These are phyloP conservation scores for Gentiana straminea DNA, from an alignment of 257 asterid genomes.

Conservation along the genomic window DNA sequence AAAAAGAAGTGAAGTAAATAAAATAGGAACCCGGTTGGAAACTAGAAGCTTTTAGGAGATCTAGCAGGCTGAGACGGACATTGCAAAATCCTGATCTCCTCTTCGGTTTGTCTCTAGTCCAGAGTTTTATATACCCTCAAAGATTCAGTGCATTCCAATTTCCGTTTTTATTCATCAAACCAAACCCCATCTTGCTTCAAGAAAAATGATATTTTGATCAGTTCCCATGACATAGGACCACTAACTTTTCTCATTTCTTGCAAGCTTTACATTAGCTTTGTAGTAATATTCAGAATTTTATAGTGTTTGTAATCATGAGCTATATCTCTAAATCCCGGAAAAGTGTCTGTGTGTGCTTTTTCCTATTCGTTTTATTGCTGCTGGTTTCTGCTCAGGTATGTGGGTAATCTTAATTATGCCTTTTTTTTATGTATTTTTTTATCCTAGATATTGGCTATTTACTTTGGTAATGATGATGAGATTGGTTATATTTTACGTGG, in stretches of 20 bases:
- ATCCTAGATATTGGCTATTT: not conserved
- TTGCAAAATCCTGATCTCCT: conserved; percentile 10
- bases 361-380: conserved; percentile 7
- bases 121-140: not conserved
- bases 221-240: not conserved
- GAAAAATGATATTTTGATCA: not conserved
- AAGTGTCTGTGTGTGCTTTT: conserved; percentile 6
- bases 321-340: conserved; percentile 8
- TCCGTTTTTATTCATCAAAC: not conserved
- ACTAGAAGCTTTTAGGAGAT: conserved; percentile 7
- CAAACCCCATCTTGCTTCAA: not conserved
- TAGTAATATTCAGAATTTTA: conserved; percentile 3
- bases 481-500: not conserved
- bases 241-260: not conserved
- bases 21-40: too few relatives aligned
- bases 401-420: not conserved
- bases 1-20: too few relatives aligned
- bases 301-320: conserved; percentile 11
- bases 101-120: not conserved
- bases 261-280: not conserved
- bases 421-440: not conserved
- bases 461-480: too few relatives aligned
- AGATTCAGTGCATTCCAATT: not conserved
- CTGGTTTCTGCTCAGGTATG: conserved; percentile 23
- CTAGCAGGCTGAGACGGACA: conserved; percentile 6